A percentile compares a stretch with the other conserved stretches of the same genome.
Conservation (phyloP, 768 basidiomycete species). For the Podaxis sp. region DNA sequence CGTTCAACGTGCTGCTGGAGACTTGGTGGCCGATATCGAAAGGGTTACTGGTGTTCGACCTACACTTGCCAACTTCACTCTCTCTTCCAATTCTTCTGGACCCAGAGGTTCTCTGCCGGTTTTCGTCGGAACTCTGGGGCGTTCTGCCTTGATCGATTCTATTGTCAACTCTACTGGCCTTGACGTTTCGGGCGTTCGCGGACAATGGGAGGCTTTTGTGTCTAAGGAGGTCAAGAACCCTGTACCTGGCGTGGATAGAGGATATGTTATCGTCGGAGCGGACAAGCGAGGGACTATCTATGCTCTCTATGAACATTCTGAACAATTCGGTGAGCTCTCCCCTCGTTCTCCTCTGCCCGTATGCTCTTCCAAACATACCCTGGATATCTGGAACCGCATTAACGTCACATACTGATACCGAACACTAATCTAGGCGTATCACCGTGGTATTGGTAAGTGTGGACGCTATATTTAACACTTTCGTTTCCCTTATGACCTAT, state of each 20-base stretch:
- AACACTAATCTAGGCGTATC: conserved; percentile 45
- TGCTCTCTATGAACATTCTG: conserved; percentile 63
- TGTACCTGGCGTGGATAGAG: conserved; percentile 52
- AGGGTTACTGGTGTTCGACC: conserved; percentile 55
- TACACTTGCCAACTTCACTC: conserved; percentile 23
- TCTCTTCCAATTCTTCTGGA: conserved; percentile 31
- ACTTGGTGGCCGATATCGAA: conserved; percentile 60
- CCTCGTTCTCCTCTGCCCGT: background rate
- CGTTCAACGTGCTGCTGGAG: conserved; percentile 55
- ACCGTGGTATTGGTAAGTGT: conserved; percentile 61
- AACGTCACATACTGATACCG: conserved; percentile 13
- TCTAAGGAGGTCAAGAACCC: conserved; percentile 51
- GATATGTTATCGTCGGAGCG: conserved; percentile 64
- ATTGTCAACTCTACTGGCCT: conserved; percentile 52
- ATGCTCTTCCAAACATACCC: background rate
- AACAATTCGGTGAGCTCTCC: conserved; percentile 52
- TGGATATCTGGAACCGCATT: background rate
- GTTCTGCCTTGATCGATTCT: conserved; percentile 49
- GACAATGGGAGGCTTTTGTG: conserved; percentile 65
- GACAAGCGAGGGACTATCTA: conserved; percentile 70
- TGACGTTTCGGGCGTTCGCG: conserved; percentile 54
- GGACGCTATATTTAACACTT: conserved; percentile 4
- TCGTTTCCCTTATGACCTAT: background rate
- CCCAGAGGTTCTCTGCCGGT: conserved; percentile 31
- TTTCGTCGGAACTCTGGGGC: conserved; percentile 63